Conservation (phyloP, 2,329 filamentous ascomycete species). For the Penicillium brasilianum region DNA sequence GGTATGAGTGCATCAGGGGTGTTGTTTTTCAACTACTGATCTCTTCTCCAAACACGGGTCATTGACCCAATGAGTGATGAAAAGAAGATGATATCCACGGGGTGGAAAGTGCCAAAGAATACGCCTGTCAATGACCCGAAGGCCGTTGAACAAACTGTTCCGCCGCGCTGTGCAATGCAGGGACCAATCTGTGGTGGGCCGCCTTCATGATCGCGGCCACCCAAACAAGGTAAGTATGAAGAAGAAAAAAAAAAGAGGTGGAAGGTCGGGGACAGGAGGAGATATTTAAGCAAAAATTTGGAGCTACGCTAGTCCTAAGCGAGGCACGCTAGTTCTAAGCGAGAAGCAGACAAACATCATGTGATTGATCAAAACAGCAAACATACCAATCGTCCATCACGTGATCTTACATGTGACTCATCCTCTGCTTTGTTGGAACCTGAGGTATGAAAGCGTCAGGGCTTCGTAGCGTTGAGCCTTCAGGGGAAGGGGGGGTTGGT, state of each 20-base stretch:
- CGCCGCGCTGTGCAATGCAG: conserved; percentile 65
- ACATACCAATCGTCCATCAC: background rate
- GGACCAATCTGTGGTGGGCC: conserved; percentile 53
- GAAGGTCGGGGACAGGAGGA: conserved; percentile 25
- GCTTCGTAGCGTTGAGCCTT: background rate
- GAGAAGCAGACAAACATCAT: conserved; percentile 9
- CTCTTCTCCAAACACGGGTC: conserved; percentile 44
- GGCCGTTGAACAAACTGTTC: conserved; percentile 55
- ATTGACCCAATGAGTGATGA: conserved; percentile 40
- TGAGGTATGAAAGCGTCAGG: background rate
- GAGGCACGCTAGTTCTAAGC: conserved; percentile 12
- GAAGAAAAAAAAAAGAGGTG: conserved; percentile 49
- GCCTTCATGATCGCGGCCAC: conserved; percentile 54
- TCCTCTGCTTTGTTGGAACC: background rate
- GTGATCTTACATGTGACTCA: background rate
- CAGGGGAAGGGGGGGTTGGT: background rate
- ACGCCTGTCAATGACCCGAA: conserved; percentile 49
- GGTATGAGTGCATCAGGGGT: too few species aligned
- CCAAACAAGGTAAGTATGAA: conserved; percentile 60
- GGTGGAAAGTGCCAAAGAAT: conserved; percentile 46
- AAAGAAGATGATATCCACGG: conserved; percentile 36
- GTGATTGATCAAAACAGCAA: background rate
- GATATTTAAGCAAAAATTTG: conserved; percentile 34
- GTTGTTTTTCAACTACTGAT: background rate
- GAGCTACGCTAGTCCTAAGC: conserved; percentile 23